Conservation (phyloP, 2,329 filamentous ascomycete species). For the Stemphylium lycopersici region DNA sequence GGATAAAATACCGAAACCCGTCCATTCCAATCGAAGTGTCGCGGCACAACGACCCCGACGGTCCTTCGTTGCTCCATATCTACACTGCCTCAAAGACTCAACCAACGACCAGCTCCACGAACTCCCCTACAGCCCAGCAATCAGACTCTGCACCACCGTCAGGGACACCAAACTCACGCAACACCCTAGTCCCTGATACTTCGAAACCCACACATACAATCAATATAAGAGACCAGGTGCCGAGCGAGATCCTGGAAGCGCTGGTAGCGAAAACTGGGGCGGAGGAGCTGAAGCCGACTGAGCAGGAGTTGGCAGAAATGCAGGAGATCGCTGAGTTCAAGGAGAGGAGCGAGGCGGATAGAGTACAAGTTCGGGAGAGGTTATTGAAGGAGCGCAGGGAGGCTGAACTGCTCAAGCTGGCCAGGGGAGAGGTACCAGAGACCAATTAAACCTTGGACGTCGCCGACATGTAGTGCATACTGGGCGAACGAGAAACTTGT, state of each 20-base stretch:
- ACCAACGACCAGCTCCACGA: slow-evolving; percentile 16
- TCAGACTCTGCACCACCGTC: slow-evolving; percentile 21
- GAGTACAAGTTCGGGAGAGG: slow-evolving; percentile 59
- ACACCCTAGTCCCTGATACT: slow-evolving; percentile 38
- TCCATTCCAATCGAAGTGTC: slow-evolving; percentile 80
- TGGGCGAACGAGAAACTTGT: neutral
- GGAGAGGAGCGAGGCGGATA: slow-evolving; percentile 61
- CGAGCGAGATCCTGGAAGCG: slow-evolving; percentile 66
- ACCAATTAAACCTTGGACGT: slow-evolving; percentile 2
- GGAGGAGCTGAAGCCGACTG: slow-evolving; percentile 60
- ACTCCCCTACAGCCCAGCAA: slow-evolving; percentile 24
- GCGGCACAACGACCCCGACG: slow-evolving; percentile 60
- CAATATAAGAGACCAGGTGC: slow-evolving; percentile 66
- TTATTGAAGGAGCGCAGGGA: slow-evolving; percentile 67
- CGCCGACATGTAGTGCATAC: neutral
- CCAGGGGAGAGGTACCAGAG: slow-evolving; percentile 49
- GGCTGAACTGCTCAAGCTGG: slow-evolving; percentile 63
- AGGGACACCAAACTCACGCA: slow-evolving; percentile 26
- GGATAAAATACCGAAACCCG: slow-evolving; percentile 95
- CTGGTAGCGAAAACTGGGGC: slow-evolving; percentile 70
- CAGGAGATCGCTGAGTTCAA: slow-evolving; percentile 62
- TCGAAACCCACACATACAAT: slow-evolving; percentile 52
- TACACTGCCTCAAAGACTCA: slow-evolving; percentile 38
- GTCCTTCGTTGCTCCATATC: slow-evolving; percentile 39
- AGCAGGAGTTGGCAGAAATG: slow-evolving; percentile 66